Evolutionary conservation across 108 stramenopile species (phyloP).

Genomic region (Parmales sp.): DNA sequence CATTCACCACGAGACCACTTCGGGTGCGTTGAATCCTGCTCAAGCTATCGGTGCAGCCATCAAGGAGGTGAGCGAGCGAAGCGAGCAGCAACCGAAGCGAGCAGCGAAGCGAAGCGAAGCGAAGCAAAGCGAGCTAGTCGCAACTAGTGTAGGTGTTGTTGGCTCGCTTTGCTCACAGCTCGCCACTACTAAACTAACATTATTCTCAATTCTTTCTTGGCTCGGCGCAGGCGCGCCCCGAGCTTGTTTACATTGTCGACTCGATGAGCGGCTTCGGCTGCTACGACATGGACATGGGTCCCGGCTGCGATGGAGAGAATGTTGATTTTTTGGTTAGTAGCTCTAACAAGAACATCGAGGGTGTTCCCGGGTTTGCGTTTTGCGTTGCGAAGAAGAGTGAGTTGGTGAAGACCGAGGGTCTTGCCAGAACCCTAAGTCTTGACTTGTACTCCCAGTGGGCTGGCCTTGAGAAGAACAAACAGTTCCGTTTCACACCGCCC

Average conservation of each 20-base stretch:
- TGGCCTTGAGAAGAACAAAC: neutral
- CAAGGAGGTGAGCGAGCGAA: too few relatives aligned
- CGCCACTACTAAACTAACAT: too few relatives aligned
- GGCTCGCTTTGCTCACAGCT: too few relatives aligned
- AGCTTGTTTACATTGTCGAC: neutral
- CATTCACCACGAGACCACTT: neutral
- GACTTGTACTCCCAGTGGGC: neutral
- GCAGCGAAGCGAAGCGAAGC: too few relatives aligned
- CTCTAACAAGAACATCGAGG: neutral
- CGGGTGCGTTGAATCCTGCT: neutral
- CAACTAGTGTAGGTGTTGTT: too few relatives aligned
- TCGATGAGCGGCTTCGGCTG: neutral
- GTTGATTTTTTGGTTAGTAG: neutral
- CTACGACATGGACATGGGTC: neutral
- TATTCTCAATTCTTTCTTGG: too few relatives aligned
- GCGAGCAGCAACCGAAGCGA: too few relatives aligned
- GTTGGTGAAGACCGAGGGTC: neutral
- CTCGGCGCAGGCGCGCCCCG: neutral
- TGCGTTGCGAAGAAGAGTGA: neutral
- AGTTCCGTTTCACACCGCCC: neutral
- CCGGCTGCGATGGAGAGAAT: neutral
- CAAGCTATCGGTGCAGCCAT: neutral
- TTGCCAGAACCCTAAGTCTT: neutral
- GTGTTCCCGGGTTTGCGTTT: neutral
- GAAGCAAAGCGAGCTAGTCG: too few relatives aligned